Percentiles rank a stretch among this genome's conserved stretches.
These are phyloP conservation scores for Fraxinus quadrangulata DNA, from an alignment of 257 asterid species.

Conservation along the genomic window DNA sequence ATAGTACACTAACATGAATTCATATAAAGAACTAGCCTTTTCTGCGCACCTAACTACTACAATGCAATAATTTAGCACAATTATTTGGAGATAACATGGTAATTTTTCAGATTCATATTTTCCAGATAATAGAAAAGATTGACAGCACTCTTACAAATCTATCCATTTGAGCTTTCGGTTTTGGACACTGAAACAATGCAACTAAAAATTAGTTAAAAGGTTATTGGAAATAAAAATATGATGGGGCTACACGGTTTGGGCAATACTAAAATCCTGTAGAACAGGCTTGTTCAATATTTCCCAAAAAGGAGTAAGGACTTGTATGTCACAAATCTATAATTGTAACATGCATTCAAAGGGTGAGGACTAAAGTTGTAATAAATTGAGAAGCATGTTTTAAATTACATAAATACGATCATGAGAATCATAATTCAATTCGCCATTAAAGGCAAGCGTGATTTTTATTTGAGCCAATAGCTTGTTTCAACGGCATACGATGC, in stretches of 20 bases:
- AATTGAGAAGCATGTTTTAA: not conserved
- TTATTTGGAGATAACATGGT: not conserved
- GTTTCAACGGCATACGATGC: not conserved
- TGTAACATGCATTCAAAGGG: not conserved
- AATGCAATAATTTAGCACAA: not conserved
- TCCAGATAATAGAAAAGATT: not conserved
- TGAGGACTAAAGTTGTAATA: not conserved
- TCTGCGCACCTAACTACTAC: not conserved
- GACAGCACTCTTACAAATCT: not conserved
- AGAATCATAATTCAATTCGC: not conserved
- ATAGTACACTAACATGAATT: not conserved
- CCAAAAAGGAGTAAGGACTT: too few species aligned
- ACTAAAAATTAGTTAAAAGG: not conserved
- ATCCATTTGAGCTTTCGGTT: not conserved
- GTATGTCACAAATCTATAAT: not conserved
- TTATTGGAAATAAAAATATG: not conserved
- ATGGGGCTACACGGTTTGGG: not conserved
- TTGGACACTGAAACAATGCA: not conserved
- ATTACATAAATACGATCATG: not conserved
- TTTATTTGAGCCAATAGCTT: not conserved
- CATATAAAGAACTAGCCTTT: not conserved
- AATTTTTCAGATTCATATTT: not conserved
- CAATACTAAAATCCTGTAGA: too few species aligned
- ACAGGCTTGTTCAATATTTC: too few species aligned
- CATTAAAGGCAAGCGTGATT: not conserved